Base-by-base conservation (phyloP, 306 rosid genomes). In the Quercus aquifolioides region DNA sequence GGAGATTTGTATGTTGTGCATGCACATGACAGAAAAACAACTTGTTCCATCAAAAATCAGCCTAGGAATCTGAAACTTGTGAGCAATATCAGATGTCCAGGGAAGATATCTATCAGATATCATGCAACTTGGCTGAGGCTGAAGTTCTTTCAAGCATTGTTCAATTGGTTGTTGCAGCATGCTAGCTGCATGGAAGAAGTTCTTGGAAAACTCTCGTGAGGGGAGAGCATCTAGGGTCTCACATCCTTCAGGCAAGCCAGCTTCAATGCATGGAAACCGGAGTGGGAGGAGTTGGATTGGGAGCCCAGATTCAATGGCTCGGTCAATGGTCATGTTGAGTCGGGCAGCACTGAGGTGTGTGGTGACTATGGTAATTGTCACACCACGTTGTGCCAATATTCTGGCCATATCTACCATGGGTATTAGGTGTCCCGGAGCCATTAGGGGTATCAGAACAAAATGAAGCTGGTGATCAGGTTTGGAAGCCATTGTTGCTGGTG, bases 1-100 rank as follows among this genome's bases (percentile, higher is more conserved):
- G 20, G 77, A 74, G 13, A 55, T 43, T 21, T 87, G 86, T 10
- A 88, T 60, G 85, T 77, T 80, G 5, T 81, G 70, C 0, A 83
- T 78, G 64, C 87, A 84, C 41, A 68, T 9, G 55, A n/a, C n/a
- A 15, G 46, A 28, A 41, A 72, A 82, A 33, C 71, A 63, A 15
- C 73, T 21, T 0, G 33, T 51, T 3, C 62, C 59, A n/a, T 78
- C 70, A 69, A 74, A 83, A 25, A 75, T 28, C 19, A 78, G 52
- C 76, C 76, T 78, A 1, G 86, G 83, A 20, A 78, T 69, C 28
- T 69, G 51, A 60, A 79, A 75, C 71, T 79, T 78, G 5, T 30
- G 54, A 52, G 83, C 80, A 7, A 59, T 43, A 3, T 77, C 35
- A 59, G 14, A 30, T 33, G 79, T 64, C 79, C 78, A 63, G 17